Evolutionary conservation across 495 filamentous ascomycete genomes (phyloP).

Genomic region (Penicillium pancosmium): DNA sequence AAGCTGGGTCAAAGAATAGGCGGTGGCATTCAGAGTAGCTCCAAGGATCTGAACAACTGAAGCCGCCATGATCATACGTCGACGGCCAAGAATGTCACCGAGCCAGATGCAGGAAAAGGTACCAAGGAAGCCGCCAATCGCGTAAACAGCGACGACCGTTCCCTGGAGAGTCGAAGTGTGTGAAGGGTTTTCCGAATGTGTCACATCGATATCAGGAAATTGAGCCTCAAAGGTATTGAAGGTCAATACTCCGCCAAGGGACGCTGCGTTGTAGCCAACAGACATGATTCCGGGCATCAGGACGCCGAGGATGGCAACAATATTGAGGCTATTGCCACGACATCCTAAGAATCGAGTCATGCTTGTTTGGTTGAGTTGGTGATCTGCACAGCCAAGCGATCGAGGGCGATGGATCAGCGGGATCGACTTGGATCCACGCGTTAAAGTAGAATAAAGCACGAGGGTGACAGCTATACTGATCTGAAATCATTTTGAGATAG

Average conservation of each 20-base stretch:
- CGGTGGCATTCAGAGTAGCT: slow-evolving; percentile 55
- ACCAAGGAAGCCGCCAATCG: slow-evolving; percentile 61
- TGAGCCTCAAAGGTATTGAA: slow-evolving; percentile 21
- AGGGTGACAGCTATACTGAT: background rate
- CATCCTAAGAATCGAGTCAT: slow-evolving; percentile 31
- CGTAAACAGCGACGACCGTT: slow-evolving; percentile 58
- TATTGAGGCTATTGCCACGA: slow-evolving; percentile 31
- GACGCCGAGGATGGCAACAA: slow-evolving; percentile 28
- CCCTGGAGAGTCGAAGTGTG: slow-evolving; percentile 28
- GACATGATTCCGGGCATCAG: slow-evolving; percentile 30
- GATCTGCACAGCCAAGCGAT: slow-evolving; percentile 15
- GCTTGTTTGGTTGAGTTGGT: slow-evolving; percentile 2
- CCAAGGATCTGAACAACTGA: slow-evolving; percentile 58
- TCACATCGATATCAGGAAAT: slow-evolving; percentile 28
- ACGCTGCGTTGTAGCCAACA: slow-evolving; percentile 28
- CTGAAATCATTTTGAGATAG: background rate
- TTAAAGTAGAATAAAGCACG: slow-evolving; percentile 6
- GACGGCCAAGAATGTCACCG: slow-evolving; percentile 58
- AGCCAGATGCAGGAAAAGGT: slow-evolving; percentile 54
- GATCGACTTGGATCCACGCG: slow-evolving; percentile 20
- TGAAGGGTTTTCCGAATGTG: slow-evolving; percentile 9
- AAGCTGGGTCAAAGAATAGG: slow-evolving; percentile 56
- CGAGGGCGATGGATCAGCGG: slow-evolving; percentile 17
- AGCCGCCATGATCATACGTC: slow-evolving; percentile 56
- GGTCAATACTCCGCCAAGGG: slow-evolving; percentile 27